Evolutionary conservation across 2,329 filamentous ascomycete genomes (phyloP), one percentile per base, ranked within the genome.

Genomic region (Verticillium klebahnii): DNA sequence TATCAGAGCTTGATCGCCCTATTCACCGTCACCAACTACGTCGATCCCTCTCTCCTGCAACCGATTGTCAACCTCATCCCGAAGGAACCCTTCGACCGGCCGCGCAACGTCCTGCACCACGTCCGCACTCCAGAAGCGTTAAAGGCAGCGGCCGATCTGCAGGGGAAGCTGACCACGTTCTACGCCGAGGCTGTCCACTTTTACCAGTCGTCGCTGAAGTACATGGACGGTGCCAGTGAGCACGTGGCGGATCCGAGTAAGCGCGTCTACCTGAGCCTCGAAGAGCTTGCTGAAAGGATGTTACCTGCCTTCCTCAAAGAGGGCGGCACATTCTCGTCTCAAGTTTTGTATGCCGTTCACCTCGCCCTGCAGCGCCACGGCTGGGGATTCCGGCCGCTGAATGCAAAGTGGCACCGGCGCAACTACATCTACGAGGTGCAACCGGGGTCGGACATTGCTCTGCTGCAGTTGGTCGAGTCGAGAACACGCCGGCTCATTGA

Each of bases 331-430:
- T 81, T 82, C 60, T 74, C 80, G 0, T 66, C 80, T 1, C 69
- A 79, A 32, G 80, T 82, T 9, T 74, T 92, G 5, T 90, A 92
- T 68, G 90, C 91, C 4, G 85, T 93, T 7, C 88, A 92, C 66
- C 84, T 84, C 61, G 83, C 88, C 9, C 71, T 94, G 8, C 72
- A 81, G 29, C 78, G 81, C 50, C 82, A 87, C 63, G 85, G 88
- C 9, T 79, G 86, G 60, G 84, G 80, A 32, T 91, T 93, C 69
- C 79, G 80, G 2, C 77, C 81, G 2, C 65, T 84, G 71, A 72
- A 80, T 73, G 68, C 82, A 65, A 64, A 36, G 29, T 65, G 63
- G 61, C 64, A 66, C 32, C 32, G 64, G 50, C 61, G 64, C 45
- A 66, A 66, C 52, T 66, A 65, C 62, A 79, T 82, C 25, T 81